Evolutionary conservation across 176 grass and related monocot genomes (phyloP).

Genomic region (Pontederia crassipes): DNA sequence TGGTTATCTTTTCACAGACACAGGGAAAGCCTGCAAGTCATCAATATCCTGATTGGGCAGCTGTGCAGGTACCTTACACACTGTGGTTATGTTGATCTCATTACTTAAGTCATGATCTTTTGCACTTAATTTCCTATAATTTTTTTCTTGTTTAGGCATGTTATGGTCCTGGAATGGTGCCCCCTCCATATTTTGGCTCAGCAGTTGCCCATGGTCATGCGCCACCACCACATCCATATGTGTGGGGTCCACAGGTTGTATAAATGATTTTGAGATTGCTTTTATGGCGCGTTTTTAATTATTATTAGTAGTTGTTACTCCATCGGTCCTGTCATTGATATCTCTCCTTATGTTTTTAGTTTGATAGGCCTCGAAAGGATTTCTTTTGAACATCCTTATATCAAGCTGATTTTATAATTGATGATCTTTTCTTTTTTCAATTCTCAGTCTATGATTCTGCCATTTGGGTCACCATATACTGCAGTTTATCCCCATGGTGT

Average conservation of each 20-base stretch:
- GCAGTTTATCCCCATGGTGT: slow-evolving; percentile 48
- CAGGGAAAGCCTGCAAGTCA: slow-evolving; percentile 51
- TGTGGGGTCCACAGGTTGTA: slow-evolving; percentile 76
- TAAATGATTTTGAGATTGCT: slow-evolving; percentile 1
- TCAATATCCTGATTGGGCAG: slow-evolving; percentile 74
- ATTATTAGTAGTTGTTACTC: no score
- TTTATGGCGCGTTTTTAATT: neutral
- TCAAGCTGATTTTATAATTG: neutral
- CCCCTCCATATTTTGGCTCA: slow-evolving; percentile 44
- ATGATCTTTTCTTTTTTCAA: slow-evolving; percentile 14
- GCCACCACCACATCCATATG: slow-evolving; percentile 47
- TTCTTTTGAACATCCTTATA: no score
- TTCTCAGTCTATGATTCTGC: slow-evolving; percentile 39
- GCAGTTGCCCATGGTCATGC: slow-evolving; percentile 44
- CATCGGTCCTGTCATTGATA: no score
- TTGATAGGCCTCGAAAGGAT: no score
- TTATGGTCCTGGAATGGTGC: slow-evolving; percentile 73
- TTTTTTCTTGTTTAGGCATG: slow-evolving; percentile 43
- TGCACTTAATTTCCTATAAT: neutral
- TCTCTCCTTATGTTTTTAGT: no score
- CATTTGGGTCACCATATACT: slow-evolving; percentile 57
- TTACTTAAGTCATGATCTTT: neutral
- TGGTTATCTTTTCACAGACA: neutral
- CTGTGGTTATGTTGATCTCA: neutral
- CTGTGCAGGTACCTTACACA: slow-evolving; percentile 35